Conservation (phyloP, 371 early-diverging fungal genomes). For the Lichtheimia ramosa region DNA sequence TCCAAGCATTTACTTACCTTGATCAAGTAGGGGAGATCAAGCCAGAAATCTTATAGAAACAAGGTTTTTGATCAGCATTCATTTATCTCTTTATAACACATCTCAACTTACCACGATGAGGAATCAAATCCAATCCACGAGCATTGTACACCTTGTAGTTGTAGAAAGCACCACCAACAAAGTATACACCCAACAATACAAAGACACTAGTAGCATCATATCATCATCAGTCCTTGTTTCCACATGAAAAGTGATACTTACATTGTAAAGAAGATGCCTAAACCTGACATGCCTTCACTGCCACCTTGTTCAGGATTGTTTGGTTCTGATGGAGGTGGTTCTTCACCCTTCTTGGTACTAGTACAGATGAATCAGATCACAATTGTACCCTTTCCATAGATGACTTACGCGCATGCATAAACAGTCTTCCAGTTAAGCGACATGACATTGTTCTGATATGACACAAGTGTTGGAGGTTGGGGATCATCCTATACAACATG, state of each 20-base stretch:
- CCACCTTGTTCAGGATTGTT: conserved; percentile 8
- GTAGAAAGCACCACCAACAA: conserved; percentile 61
- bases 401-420: conserved; percentile 46
- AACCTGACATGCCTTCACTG: conserved; percentile 38
- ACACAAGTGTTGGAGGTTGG: conserved; percentile 24
- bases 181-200: conserved; percentile 47
- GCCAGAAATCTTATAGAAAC: conserved; percentile 41
- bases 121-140: conserved; percentile 58
- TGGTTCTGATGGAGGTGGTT: conserved; percentile 18
- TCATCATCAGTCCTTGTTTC: no score
- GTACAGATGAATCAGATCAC: no score
- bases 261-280: conserved; percentile 59
- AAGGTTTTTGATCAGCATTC: neutral
- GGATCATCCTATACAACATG: conserved; percentile 22
- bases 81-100: no score
- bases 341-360: conserved; percentile 27
- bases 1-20: conserved; percentile 19
- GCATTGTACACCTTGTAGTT: conserved; percentile 62
- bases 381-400: neutral
- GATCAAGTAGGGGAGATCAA: conserved; percentile 50
- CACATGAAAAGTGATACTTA: conserved; percentile 27
- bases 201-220: no score
- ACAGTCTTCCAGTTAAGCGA: conserved; percentile 47
- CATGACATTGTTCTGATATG: conserved; percentile 35
- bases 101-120: conserved; percentile 50